These are phyloP conservation scores for Pseudotulostoma volvatum DNA, from an alignment of 495 filamentous ascomycete genomes.

Conservation along the genomic window DNA sequence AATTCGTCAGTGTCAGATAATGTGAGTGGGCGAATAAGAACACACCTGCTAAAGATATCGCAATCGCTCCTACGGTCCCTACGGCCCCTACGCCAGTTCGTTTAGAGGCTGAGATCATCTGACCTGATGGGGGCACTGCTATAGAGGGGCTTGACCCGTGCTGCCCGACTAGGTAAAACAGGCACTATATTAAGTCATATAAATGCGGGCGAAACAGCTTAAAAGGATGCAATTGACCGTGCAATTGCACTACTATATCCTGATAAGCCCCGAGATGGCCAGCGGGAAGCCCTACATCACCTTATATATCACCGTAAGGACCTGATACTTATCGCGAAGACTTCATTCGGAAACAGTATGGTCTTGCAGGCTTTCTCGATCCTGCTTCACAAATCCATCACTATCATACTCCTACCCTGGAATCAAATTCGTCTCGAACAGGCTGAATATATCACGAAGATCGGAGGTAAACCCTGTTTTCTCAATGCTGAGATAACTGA, in stretches of 20 bases:
- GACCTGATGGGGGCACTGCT: no score
- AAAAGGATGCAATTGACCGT: neutral
- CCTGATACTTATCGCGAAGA: conserved; percentile 6
- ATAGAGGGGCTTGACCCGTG: no score
- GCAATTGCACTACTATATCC: conserved; percentile 4
- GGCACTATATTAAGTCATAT: no score
- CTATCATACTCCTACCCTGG: conserved; percentile 4
- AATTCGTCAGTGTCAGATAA: no score
- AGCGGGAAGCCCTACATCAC: conserved; percentile 4
- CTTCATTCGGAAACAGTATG: conserved; percentile 6
- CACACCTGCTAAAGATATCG: no score
- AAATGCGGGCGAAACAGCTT: no score
- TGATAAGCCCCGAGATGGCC: neutral
- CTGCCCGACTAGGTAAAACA: no score
- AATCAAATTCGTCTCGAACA: conserved; percentile 5
- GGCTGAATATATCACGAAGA: conserved; percentile 1
- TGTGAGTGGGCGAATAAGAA: no score
- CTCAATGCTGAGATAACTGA: neutral
- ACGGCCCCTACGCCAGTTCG: no score
- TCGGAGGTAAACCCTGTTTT: neutral
- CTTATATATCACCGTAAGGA: conserved; percentile 5
- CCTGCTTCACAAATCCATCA: conserved; percentile 3
- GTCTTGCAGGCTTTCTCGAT: conserved; percentile 5
- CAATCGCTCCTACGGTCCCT: no score
- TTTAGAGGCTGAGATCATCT: no score